Percentiles rank a stretch among this genome's conserved stretches.
Conservation (phyloP, 2,329 filamentous ascomycete species). For the Trichoderma sp. region DNA sequence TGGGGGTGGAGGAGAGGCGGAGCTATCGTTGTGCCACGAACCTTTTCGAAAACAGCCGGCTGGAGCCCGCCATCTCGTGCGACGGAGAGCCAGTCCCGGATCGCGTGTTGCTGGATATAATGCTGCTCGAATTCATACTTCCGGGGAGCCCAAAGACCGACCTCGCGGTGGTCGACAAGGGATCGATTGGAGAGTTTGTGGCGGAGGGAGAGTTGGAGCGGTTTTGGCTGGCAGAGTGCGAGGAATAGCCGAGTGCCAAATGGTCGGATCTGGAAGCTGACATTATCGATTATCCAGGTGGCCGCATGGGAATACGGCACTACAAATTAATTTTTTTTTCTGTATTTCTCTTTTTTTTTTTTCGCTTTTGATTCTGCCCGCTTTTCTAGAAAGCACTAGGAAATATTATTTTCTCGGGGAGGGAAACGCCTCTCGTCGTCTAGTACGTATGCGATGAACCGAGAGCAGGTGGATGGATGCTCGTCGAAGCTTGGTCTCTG, state of each 20-base stretch:
- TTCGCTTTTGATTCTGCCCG: background rate
- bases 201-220: conserved; percentile 80
- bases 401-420: conserved; percentile 22
- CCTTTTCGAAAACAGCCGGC: conserved; percentile 89
- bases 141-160: conserved; percentile 73
- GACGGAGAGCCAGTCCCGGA: conserved; percentile 95
- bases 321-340: background rate
- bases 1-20: conserved; percentile 1
- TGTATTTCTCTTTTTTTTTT: background rate
- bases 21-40: conserved; percentile 52
- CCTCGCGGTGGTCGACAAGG: conserved; percentile 65
- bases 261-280: conserved; percentile 85
- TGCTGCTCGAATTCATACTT: conserved; percentile 60
- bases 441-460: conserved; percentile 21
- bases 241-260: conserved; percentile 80
- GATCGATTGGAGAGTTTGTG: conserved; percentile 79
- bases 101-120: conserved; percentile 65
- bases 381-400: conserved; percentile 11
- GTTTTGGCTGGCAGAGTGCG: conserved; percentile 65
- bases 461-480: conserved; percentile 6
- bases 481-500: conserved; percentile 22
- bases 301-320: conserved; percentile 49
- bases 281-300: conserved; percentile 85
- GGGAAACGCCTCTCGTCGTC: conserved; percentile 19
- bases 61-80: conserved; percentile 76